Base-by-base conservation (phyloP, 331 rosid species). In the Arachis monticola region DNA sequence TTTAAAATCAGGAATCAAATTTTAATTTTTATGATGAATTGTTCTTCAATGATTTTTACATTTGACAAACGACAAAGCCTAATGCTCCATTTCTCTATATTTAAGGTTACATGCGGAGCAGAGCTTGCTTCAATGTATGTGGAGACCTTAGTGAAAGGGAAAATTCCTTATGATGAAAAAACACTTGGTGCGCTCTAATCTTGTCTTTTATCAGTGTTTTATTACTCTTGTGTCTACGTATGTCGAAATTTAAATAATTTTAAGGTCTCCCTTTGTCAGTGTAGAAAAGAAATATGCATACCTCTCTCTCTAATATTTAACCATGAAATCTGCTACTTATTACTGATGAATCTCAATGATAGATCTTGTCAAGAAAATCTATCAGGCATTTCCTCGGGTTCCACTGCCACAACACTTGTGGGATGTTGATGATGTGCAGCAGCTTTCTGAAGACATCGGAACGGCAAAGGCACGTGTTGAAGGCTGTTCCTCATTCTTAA, bases 91-190 rank as follows among this genome's bases (percentile, higher is more conserved):
- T 78, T 66, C 72, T 69, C 66, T 64, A 69, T 67, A 30, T 69
- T 59, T 52, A 87, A 95, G 99, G 89, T 95, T 82, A 95, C 91
- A 32, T 95, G 99, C 76, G 99, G 99, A 69, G 91, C 93, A 60
- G 99, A 95, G 81, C 93, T 95, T 76, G 95, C 99, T 83, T 85
- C 83, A 45, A 76, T 92, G 78, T 95, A 85, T 78, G 99, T 92
- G 76, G 99, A 92, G 74, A 89, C 88, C 51, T 89, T 95, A 73
- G 87, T 80, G 56, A 95, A 95, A 83, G 97, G 92, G 60, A 87
- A 82, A 80, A 62, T 89, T 75, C 91, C 92, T 78, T 95, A 77
- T 72, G 79, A 81, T 14, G 84, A 83, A 35, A 87, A 89, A 82
- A 81, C 77, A 73, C 86, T 90, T 75, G 98, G 99, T 95, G 77